A percentile compares a stretch with the other conserved stretches of the same genome.
These are phyloP conservation scores for Dujonia santamariae DNA, from an alignment of 1,139 yeast genomes.

Conservation along the genomic window DNA sequence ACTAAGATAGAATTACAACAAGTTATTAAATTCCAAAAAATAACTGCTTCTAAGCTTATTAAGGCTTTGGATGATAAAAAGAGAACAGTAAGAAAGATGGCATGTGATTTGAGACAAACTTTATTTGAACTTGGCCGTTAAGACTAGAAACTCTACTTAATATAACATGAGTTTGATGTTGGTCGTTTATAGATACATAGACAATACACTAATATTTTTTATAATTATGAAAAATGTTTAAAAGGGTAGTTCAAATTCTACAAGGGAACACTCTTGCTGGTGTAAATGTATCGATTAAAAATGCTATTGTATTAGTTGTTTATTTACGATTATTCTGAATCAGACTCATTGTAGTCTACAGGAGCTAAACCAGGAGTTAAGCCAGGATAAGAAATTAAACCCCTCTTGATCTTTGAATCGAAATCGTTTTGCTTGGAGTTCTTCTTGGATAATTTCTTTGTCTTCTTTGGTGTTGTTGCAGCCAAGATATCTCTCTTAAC, in stretches of 20 bases:
- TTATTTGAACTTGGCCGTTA: conserved; percentile 51
- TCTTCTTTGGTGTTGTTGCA: conserved; percentile 15
- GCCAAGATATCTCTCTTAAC: conserved; percentile 39
- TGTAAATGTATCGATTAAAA: too few relatives aligned
- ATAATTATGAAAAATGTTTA: background rate
- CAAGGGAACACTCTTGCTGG: too few relatives aligned
- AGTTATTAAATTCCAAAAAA: conserved; percentile 50
- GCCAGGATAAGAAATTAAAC: conserved; percentile 55
- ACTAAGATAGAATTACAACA: conserved; percentile 32
- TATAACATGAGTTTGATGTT: too few relatives aligned
- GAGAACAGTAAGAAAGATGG: conserved; percentile 70
- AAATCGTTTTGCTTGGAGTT: conserved; percentile 37
- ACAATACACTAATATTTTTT: background rate
- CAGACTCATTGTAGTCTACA: conserved; percentile 58
- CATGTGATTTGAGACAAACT: conserved; percentile 76
- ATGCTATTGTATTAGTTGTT: too few relatives aligned
- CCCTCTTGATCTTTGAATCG: conserved; percentile 41
- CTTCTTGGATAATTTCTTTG: conserved; percentile 19
- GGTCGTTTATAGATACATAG: background rate
- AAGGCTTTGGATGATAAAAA: conserved; percentile 68
- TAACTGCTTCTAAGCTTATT: conserved; percentile 47
- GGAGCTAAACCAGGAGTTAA: conserved; percentile 93
- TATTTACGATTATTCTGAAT: conserved; percentile 25
- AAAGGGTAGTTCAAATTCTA: too few relatives aligned
- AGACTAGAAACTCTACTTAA: background rate